A percentile compares a stretch with the other conserved stretches of the same genome.
Evolutionary conservation across 2,329 filamentous ascomycete species (phyloP).

Genomic region (Cladosporium sphaerospermum): DNA sequence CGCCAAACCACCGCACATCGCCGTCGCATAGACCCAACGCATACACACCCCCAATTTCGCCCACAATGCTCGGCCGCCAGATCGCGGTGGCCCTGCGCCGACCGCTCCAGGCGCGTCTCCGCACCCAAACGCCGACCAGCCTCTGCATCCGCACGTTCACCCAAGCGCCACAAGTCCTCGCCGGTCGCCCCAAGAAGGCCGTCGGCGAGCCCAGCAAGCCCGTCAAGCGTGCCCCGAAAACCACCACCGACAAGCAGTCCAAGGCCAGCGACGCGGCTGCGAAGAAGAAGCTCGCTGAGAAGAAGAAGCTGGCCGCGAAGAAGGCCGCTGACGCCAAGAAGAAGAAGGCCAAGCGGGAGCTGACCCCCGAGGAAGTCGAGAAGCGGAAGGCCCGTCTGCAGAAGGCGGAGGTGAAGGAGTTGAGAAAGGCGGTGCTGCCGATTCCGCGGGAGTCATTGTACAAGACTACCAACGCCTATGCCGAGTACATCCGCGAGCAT

Average conservation of each 20-base stretch:
- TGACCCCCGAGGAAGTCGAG: constrained; percentile 14
- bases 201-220: constrained; percentile 28
- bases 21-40: background rate
- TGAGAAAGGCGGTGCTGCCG: constrained; percentile 36
- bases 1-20: background rate
- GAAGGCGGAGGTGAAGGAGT: constrained; percentile 25
- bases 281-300: constrained; percentile 14
- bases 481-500: constrained; percentile 20
- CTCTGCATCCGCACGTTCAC: constrained; percentile 11
- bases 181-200: constrained; percentile 27
- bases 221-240: constrained; percentile 27
- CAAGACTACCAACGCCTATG: constrained; percentile 18
- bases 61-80: constrained; percentile 19
- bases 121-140: constrained; percentile 12
- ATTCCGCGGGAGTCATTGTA: background rate
- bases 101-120: constrained; percentile 17
- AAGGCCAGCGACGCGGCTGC: constrained; percentile 11
- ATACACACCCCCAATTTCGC: background rate
- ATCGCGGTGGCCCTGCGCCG: constrained; percentile 20
- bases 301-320: constrained; percentile 22
- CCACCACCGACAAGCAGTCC: constrained; percentile 14
- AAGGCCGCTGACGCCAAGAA: constrained; percentile 15
- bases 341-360: constrained; percentile 11
- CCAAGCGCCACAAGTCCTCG: constrained; percentile 16
- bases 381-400: constrained; percentile 4